These are phyloP conservation scores for Colletotrichum cordylinicola DNA, from an alignment of 2,329 filamentous ascomycete genomes.

Conservation along the genomic window DNA sequence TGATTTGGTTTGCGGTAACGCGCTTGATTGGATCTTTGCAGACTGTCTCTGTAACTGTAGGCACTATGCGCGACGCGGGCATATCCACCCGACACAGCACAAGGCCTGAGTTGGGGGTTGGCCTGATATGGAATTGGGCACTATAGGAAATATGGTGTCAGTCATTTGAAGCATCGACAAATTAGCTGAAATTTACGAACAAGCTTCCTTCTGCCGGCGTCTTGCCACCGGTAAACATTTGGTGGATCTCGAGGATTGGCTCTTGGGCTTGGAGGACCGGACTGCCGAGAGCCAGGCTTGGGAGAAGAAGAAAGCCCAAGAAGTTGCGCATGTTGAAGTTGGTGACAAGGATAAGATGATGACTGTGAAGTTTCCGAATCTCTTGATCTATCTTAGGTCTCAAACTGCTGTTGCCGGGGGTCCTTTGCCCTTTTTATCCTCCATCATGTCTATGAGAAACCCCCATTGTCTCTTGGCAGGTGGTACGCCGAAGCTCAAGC, in stretches of 20 bases:
- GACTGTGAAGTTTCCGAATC: neutral
- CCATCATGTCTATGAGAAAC: neutral
- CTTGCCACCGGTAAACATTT: conserved; percentile 5
- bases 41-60: neutral
- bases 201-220: neutral
- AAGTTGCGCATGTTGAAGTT: neutral
- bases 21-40: neutral
- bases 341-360: no score
- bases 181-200: neutral
- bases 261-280: neutral
- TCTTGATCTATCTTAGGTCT: neutral
- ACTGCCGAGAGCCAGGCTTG: neutral
- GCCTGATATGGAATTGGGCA: neutral
- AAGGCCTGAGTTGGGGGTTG: conserved; percentile 8
- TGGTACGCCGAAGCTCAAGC: neutral
- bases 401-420: neutral
- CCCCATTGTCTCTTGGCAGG: neutral
- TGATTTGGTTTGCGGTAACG: neutral
- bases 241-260: neutral
- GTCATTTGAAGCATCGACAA: neutral
- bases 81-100: conserved; percentile 11
- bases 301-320: neutral
- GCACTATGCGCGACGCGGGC: conserved; percentile 5
- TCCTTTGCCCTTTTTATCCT: neutral
- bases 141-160: neutral